Evolutionary conservation across 1,139 yeast species (phyloP), one percentile per base, ranked within the genome.

Genomic region (Scheffersomyces titani): DNA sequence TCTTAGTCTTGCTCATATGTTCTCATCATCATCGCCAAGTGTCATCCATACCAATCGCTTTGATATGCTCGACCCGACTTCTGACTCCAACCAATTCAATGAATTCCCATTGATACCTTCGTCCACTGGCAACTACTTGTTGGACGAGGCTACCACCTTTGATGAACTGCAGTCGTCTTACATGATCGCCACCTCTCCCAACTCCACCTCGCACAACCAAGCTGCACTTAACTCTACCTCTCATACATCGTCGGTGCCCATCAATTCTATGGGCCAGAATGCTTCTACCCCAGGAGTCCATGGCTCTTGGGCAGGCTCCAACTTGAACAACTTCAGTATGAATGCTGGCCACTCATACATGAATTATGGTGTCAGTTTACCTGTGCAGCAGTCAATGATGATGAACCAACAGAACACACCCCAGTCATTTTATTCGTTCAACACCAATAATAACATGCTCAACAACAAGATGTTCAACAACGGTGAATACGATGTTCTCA

Each of bases 1-100:
- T 30, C 40, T 5, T 18, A 5, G 22, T 20, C 49, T 5, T 18
- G 6, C 49, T 20, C 49, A 46, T 46, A 46, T 46, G 49, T 46
- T 46, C 49, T 46, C 49, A 46, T 46, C 49, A 6, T 19, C 49
- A 22, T 46, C 49, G 24, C 49, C 49, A 13, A 46, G 49, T 46
- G 24, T 46, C 20, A 46, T 46, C 49, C 49, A 46, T 51, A 56
- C 62, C 51, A 61, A 59, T 56, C 67, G 66, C 55, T 59, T 65
- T 56, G 65, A 64, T 57, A 66, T 65, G 70, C 60, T 65, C 58
- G 70, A 67, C 55, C 67, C 68, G 16, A 55, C 64, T 30, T 53
- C 63, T 47, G 69, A 66, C 51, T 52, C 62, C 51, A 55, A 56
- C 56, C 67, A 61, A 46, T 56, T 58, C 55, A 63, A 57, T 54